phyloP scores from a whole-genome alignment of 2,329 filamentous ascomycete genomes.

The Fusarium humuli region DNA sequence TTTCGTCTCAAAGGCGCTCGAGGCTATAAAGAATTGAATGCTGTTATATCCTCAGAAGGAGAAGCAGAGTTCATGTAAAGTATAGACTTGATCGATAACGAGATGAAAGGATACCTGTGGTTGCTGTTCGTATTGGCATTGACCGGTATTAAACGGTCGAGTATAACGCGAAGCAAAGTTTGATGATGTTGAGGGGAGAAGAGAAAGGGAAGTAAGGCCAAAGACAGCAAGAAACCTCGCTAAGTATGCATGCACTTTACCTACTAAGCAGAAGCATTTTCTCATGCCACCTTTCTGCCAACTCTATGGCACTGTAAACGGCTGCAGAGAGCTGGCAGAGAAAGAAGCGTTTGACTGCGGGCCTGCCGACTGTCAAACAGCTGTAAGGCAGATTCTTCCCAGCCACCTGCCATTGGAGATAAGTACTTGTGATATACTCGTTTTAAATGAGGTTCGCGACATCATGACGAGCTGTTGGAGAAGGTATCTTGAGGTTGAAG shows the following conservation, averaged over 20 bases:
- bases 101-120: not conserved
- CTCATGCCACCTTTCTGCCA: not conserved
- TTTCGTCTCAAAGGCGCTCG: not conserved
- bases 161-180: conserved; percentile 9
- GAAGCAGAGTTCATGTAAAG: not conserved
- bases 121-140: not conserved
- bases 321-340: not conserved
- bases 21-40: not conserved
- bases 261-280: not conserved
- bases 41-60: not conserved
- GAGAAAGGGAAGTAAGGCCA: not conserved
- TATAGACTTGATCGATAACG: conserved; percentile 1
- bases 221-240: not conserved
- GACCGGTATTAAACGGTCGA: conserved; percentile 20
- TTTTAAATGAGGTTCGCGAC: not conserved
- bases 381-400: not conserved
- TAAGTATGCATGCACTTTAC: not conserved
- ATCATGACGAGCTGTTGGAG: not conserved
- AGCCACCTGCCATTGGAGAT: not conserved
- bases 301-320: conserved; percentile 3
- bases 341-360: not conserved
- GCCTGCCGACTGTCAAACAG: not conserved
- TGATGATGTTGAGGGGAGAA: conserved; percentile 13
- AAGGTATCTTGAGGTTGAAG: conserved; percentile 10
- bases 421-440: not conserved